Conservation (phyloP, 2,329 filamentous ascomycete species). For the Bertia moriformis region DNA sequence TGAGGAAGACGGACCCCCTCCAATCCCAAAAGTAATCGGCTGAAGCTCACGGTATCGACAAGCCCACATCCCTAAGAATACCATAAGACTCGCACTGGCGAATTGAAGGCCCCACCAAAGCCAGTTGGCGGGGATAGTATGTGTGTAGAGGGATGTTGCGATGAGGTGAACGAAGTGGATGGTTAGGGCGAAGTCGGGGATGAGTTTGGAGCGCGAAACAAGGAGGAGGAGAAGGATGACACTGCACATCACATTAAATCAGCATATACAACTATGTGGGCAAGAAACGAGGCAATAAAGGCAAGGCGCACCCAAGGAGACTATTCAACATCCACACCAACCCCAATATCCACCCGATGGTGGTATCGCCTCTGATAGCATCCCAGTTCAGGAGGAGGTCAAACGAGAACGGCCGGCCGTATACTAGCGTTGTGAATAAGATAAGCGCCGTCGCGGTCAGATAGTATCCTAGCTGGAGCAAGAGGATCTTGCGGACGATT, state of each 20-base stretch:
- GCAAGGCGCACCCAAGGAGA: constrained; percentile 40
- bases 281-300: constrained; percentile 2
- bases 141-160: constrained; percentile 47
- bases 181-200: constrained; percentile 51
- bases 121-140: constrained; percentile 36
- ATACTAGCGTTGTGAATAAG: constrained; percentile 52
- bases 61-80: constrained; percentile 45
- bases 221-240: constrained; percentile 47
- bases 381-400: constrained; percentile 50
- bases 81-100: constrained; percentile 42
- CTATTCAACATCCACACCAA: constrained; percentile 55
- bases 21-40: constrained; percentile 44
- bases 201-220: constrained; percentile 47
- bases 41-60: constrained; percentile 49
- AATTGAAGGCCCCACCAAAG: constrained; percentile 51
- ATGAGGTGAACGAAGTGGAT: constrained; percentile 48
- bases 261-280: neutral
- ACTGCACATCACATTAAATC: constrained; percentile 17
- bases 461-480: constrained; percentile 54
- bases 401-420: constrained; percentile 40
- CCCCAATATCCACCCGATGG: constrained; percentile 54
- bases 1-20: too few relatives aligned
- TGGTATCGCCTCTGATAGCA: constrained; percentile 50
- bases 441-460: constrained; percentile 43
- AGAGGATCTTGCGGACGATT: constrained; percentile 51